Evolutionary conservation across 192 early-diverging fungal genomes (phyloP).

Genomic region (Anaeromyces robustus): DNA sequence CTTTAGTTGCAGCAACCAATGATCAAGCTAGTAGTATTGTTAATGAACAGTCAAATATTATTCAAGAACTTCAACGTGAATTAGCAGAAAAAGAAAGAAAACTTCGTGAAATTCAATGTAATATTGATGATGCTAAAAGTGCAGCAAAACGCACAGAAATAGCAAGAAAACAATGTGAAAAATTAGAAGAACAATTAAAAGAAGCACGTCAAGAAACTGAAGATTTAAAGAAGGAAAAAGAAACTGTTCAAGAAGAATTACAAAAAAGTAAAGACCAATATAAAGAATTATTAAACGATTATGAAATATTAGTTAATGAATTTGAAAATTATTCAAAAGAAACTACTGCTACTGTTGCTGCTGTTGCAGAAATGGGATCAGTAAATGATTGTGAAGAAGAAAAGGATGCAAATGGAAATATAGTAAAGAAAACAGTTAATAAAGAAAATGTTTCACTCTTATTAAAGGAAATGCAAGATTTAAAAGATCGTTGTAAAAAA

Average conservation of each 20-base stretch:
- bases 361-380: background rate
- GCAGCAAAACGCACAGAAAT: background rate
- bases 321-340: background rate
- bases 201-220: background rate
- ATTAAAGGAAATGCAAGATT: background rate
- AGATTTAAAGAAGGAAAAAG: background rate
- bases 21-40: background rate
- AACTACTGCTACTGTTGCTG: background rate
- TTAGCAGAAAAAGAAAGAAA: background rate
- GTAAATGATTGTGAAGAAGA: background rate
- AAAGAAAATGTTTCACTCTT: background rate
- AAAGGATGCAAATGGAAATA: background rate
- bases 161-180: background rate
- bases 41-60: background rate
- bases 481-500: background rate
- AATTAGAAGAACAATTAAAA: background rate
- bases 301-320: background rate
- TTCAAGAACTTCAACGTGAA: background rate
- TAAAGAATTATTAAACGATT: background rate
- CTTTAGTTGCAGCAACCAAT: background rate
- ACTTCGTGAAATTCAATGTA: background rate
- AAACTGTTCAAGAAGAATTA: background rate
- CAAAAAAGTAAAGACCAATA: background rate
- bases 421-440: background rate
- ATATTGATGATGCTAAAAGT: background rate